Base-by-base conservation (phyloP, 2,329 filamentous ascomycete species). In the Trichothecium roseum region DNA sequence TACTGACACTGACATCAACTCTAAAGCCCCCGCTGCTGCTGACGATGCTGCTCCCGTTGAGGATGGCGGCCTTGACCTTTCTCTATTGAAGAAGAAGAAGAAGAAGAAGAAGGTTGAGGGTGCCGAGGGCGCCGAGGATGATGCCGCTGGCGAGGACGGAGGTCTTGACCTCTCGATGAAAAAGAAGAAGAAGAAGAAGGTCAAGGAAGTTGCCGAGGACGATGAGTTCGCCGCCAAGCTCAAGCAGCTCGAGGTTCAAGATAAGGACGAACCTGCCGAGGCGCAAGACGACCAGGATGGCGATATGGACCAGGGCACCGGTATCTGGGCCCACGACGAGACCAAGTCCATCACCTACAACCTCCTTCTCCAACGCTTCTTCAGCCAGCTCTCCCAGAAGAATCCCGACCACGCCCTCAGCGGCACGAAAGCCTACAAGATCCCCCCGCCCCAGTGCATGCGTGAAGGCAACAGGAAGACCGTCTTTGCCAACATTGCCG, bases 401-500 rank as follows among this genome's bases (percentile, higher is more conserved):
- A 94, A 98, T 70, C 91, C 91, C 50, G 91, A 98, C 59, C 82
- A 96, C 54, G 81, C 89, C 45, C 82, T 84, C 43, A 84, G 79
- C 58, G 86, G 86, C 47, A 78, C 80, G 54, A 91, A 87, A 73
- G 93, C 84, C 63, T 98, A 96, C 78, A 96, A 96, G 78, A 98
- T 98, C 50, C 91, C 91, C 35, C 91, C 91, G 36, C 91, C 91
- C 34, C 91, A 98, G 70, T 96, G 91, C 68, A 78, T 96, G 56
- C 88, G 91, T 68, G 91, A 98, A 87, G 91, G 91, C 60, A 98
- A 98, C 79, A 93, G 94, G 78, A 94, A 94, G 81, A 98, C 91
- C 43, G 94, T 98, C 55, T 98, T 98, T 55, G 91, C 89, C 70
- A 98, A 98, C 70, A 91, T 98, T 56, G 78, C 86, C 59, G 91